A percentile compares a stretch with the other conserved stretches of the same genome.
These are phyloP conservation scores for Talaromyces sp. DNA, from an alignment of 2,329 filamentous ascomycete genomes.

Conservation along the genomic window DNA sequence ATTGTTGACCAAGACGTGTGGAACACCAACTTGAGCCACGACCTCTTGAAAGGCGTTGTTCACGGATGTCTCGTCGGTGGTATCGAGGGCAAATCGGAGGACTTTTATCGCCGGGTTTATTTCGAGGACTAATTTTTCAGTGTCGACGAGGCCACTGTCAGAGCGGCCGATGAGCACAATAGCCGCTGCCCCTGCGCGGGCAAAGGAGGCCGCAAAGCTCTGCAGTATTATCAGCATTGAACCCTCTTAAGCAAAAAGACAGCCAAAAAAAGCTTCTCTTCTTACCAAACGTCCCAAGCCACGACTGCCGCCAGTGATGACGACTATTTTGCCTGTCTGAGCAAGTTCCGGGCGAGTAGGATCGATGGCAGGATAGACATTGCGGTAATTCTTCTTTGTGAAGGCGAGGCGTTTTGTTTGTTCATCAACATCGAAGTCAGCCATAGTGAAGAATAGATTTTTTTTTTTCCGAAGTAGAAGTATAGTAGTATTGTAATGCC, in stretches of 20 bases:
- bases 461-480: neutral
- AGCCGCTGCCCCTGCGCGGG: constrained; percentile 37
- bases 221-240: constrained; percentile 9
- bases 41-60: constrained; percentile 17
- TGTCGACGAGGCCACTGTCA: constrained; percentile 25
- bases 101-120: constrained; percentile 36
- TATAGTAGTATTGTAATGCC: neutral
- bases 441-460: neutral
- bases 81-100: constrained; percentile 33
- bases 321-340: constrained; percentile 40
- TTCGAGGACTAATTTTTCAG: constrained; percentile 27
- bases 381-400: constrained; percentile 39
- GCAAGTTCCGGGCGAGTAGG: constrained; percentile 35
- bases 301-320: constrained; percentile 48
- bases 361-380: constrained; percentile 46
- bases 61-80: constrained; percentile 28
- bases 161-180: constrained; percentile 27
- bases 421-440: constrained; percentile 1
- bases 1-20: constrained; percentile 32
- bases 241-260: neutral
- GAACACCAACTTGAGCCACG: constrained; percentile 12
- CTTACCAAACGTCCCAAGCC: constrained; percentile 36
- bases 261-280: neutral
- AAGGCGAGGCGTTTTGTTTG: constrained; percentile 23
- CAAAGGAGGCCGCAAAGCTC: constrained; percentile 40